Evolutionary conservation across 2,329 filamentous ascomycete genomes (phyloP).

Genomic region (Sporothrix pallida): DNA sequence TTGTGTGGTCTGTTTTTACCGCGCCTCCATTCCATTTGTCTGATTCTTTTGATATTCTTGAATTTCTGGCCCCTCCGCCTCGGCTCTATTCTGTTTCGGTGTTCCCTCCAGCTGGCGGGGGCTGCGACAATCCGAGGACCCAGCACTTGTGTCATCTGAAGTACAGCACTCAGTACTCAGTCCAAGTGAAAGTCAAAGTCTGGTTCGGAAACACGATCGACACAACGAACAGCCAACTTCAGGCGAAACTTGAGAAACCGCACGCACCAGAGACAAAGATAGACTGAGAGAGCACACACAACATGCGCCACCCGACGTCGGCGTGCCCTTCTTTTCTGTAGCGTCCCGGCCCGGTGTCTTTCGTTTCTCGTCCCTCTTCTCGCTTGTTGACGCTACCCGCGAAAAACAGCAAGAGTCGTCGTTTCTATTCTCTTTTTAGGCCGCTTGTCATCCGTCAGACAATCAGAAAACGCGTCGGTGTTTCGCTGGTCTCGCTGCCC

Average conservation of each 20-base stretch:
- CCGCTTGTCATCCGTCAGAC: slow-evolving; percentile 6
- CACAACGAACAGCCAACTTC: slow-evolving; percentile 12
- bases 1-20: slow-evolving; percentile 5
- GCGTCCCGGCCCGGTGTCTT: slow-evolving; percentile 30
- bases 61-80: neutral
- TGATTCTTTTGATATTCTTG: neutral
- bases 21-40: slow-evolving; percentile 23
- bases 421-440: neutral
- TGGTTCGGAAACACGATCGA: slow-evolving; percentile 30
- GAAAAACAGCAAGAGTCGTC: neutral
- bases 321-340: slow-evolving; percentile 15
- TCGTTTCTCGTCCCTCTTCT: slow-evolving; percentile 4
- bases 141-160: too few species aligned
- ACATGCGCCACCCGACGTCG: slow-evolving; percentile 13
- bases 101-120: slow-evolving; percentile 9
- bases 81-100: slow-evolving; percentile 1
- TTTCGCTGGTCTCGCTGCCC: slow-evolving; percentile 1
- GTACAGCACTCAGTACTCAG: neutral
- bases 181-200: neutral
- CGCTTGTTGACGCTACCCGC: slow-evolving; percentile 21
- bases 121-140: neutral
- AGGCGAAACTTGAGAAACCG: neutral
- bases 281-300: neutral
- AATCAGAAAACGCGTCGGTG: neutral
- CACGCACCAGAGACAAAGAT: neutral